Base-by-base conservation (phyloP, 805 yeast genomes). In the Saccharomycopsis selenospora region DNA sequence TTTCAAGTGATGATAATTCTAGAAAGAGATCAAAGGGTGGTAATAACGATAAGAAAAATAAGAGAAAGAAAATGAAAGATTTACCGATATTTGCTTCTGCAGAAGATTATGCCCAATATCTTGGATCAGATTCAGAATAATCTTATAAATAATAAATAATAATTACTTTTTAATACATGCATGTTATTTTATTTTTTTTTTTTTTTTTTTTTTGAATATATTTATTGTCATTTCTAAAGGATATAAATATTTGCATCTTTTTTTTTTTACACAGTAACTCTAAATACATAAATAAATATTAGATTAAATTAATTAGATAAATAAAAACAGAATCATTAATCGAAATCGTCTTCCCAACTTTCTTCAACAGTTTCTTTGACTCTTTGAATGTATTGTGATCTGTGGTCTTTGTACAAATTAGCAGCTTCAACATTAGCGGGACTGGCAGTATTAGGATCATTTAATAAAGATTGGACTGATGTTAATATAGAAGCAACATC, bases 381-480 rank as follows among this genome's bases (percentile, higher is more conserved):
- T 55, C 96, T 71, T 63, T 88, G 88, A 47, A 82, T 77, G 63
- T 93, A 93, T 66, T 90, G 96, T 24, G 90, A 82, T 55, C 95
- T 80, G 64, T 93, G 98, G 64, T 93, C 99, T 64, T 87, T 86
- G 68, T 88, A 93, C 60, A 93, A 70, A 55, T 88, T 90, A 1
- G 99, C 96, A 3, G 98, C 98, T 66, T 93, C 99, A 4, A 87
- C 98, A 59, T 93, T 93, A 1, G 99, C 99, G 1, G 99, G 99
- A 22, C 96, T 85, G 46, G 90, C 81, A 43, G 90, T 95, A 63
- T 93, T 93, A 14, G 99, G 99, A 63, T 93, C 99, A 66, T 93
- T 93, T 57, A 93, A 72, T 54, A 93, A 73, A 49, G 90, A 82
- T 64, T 93, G 99, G 50, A 93, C 81, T 24, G 96, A 86, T 1